These are phyloP conservation scores for Chlamydomonas applanata DNA, from an alignment of 139 green algal species.

Conservation along the genomic window DNA sequence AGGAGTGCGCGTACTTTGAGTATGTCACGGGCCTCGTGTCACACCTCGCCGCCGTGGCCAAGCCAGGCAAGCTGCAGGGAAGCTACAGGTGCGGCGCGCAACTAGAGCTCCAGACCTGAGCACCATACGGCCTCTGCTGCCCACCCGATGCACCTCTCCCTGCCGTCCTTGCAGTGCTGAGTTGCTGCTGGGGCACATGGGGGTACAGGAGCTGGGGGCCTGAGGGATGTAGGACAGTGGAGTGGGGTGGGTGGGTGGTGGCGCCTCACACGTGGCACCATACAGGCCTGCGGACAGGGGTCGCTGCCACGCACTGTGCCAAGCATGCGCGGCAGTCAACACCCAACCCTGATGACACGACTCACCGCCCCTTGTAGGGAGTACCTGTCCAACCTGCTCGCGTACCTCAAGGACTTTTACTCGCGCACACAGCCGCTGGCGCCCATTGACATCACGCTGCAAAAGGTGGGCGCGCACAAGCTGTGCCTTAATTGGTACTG, in stretches of 20 bases:
- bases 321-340: too few relatives aligned
- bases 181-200: too few relatives aligned
- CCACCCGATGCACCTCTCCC: too few relatives aligned
- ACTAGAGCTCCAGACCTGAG: constrained; percentile 27
- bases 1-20: constrained; percentile 54
- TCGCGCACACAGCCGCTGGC: constrained; percentile 85
- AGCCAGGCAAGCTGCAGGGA: background rate
- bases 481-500: too few relatives aligned
- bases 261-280: too few relatives aligned
- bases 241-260: too few relatives aligned
- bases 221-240: too few relatives aligned
- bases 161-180: too few relatives aligned
- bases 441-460: constrained; percentile 52
- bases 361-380: constrained; percentile 31
- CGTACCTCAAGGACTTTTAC: constrained; percentile 90
- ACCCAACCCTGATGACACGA: background rate
- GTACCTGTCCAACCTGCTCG: constrained; percentile 67
- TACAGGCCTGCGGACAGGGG: too few relatives aligned
- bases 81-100: constrained; percentile 4
- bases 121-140: too few relatives aligned
- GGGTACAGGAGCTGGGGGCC: too few relatives aligned
- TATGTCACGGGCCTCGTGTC: constrained; percentile 23
- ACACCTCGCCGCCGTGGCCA: constrained; percentile 39
- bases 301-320: too few relatives aligned
- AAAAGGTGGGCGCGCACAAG: constrained; percentile 39